Evolutionary conservation across 2,329 filamentous ascomycete genomes (phyloP).

Genomic region (Aspergillus sp.): DNA sequence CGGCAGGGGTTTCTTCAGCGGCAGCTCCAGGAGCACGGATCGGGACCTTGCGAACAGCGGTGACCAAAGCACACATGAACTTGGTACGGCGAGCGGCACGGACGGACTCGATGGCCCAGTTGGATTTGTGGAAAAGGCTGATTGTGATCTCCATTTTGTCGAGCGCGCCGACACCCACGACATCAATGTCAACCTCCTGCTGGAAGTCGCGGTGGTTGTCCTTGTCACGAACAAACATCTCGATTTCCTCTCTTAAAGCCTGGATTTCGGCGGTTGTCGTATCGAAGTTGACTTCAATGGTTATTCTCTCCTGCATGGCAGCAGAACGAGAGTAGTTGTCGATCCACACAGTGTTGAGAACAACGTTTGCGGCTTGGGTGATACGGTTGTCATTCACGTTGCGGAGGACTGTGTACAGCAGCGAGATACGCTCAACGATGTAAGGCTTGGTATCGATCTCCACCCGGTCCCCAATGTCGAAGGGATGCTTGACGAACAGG

Average conservation of each 20-base stretch:
- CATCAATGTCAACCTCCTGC: conserved; percentile 74
- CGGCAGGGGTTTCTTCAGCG: conserved; percentile 4
- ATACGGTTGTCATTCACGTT: conserved; percentile 79
- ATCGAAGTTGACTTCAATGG: conserved; percentile 78
- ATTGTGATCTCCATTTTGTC: conserved; percentile 83
- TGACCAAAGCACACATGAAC: conserved; percentile 91
- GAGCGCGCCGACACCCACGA: conserved; percentile 76
- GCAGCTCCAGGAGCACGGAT: conserved; percentile 75
- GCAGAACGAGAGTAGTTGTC: conserved; percentile 91
- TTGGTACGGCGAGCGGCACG: conserved; percentile 82
- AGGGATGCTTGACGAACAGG: conserved; percentile 97
- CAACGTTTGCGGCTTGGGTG: conserved; percentile 82
- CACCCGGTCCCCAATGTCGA: conserved; percentile 91
- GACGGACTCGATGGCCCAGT: conserved; percentile 84
- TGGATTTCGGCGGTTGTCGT: conserved; percentile 90
- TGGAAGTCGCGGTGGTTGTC: conserved; percentile 92
- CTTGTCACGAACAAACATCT: conserved; percentile 75
- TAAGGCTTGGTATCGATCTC: conserved; percentile 71
- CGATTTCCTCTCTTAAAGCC: conserved; percentile 78
- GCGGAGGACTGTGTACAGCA: conserved; percentile 90
- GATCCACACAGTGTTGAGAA: conserved; percentile 89
- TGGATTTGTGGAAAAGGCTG: conserved; percentile 87
- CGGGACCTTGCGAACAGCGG: conserved; percentile 82
- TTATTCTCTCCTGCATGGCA: conserved; percentile 83
- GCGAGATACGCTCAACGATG: conserved; percentile 88